Evolutionary conservation across 306 rosid species (phyloP).

Genomic region (Quercus engelmannii): DNA sequence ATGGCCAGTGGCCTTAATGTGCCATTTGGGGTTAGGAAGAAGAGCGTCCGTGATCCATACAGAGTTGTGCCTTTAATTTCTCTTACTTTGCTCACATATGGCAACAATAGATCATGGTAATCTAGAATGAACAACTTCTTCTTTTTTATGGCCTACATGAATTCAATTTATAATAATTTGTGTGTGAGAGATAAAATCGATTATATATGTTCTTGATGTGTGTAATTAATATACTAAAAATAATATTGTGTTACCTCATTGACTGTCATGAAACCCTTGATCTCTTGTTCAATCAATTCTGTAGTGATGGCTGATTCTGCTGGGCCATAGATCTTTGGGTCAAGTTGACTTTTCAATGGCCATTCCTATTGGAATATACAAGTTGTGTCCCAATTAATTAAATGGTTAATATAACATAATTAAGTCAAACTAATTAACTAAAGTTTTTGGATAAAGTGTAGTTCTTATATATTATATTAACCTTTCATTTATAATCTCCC

Average conservation of each 20-base stretch:
- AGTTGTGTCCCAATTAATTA: too few relatives aligned
- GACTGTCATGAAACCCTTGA: conserved; percentile 39
- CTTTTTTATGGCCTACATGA: conserved; percentile 51
- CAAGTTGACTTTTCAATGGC: conserved; percentile 80
- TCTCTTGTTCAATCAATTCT: conserved; percentile 52
- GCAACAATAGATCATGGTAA: conserved; percentile 71
- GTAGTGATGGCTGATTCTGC: conserved; percentile 63
- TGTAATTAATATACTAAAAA: too few relatives aligned
- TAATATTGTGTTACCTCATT: conserved; percentile 45
- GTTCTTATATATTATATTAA: too few relatives aligned
- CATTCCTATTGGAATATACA: conserved; percentile 50
- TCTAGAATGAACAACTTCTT: conserved; percentile 73
- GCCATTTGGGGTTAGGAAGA: conserved; percentile 44
- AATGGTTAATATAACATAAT: too few relatives aligned
- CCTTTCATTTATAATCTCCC: too few relatives aligned
- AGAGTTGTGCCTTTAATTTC: conserved; percentile 56
- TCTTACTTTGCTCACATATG: conserved; percentile 62
- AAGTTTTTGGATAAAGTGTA: too few relatives aligned
- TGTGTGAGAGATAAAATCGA: not conserved
- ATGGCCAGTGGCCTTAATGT: conserved; percentile 68
- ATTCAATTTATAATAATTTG: not conserved
- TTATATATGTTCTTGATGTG: not conserved
- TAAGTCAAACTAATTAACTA: too few relatives aligned
- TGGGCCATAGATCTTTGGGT: conserved; percentile 66
- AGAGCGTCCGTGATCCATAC: conserved; percentile 76